Conservation (phyloP, 2,329 filamentous ascomycete species). For the Aspergillus hiratsukae region DNA sequence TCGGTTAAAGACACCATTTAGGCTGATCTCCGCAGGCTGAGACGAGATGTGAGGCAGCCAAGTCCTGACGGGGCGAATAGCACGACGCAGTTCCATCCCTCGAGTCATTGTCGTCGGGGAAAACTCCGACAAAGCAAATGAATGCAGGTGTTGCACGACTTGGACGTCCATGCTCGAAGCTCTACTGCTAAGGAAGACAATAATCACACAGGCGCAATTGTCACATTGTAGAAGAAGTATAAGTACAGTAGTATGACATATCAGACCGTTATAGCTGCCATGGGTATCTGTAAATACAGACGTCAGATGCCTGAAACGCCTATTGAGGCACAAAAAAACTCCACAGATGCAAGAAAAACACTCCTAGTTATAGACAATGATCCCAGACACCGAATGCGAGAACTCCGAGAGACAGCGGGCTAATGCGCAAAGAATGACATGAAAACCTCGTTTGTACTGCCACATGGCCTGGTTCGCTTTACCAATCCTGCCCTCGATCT, state of each 20-base stretch:
- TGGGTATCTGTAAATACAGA: slow-evolving; percentile 6
- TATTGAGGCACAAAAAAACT: neutral
- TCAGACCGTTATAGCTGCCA: neutral
- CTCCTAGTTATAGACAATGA: neutral
- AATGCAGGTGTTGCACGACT: neutral
- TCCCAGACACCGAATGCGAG: neutral
- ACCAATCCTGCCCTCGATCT: slow-evolving; percentile 44
- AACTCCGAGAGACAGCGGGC: neutral
- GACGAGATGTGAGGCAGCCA: neutral
- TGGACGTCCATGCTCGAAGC: neutral
- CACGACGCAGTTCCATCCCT: neutral
- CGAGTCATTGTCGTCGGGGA: neutral
- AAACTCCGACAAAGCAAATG: neutral
- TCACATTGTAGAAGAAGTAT: neutral
- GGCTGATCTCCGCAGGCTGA: neutral
- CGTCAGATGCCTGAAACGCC: neutral
- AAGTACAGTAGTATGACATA: neutral
- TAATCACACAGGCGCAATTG: neutral
- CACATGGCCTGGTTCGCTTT: slow-evolving; percentile 4
- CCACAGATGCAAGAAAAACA: neutral
- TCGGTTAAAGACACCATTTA: neutral
- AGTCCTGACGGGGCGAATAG: neutral
- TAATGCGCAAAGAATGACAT: neutral
- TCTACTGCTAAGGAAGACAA: neutral
- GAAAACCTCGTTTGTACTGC: neutral